phyloP scores from a whole-genome alignment of 1,284 basidiomycete genomes.

The Ganoderma resinaceum region DNA sequence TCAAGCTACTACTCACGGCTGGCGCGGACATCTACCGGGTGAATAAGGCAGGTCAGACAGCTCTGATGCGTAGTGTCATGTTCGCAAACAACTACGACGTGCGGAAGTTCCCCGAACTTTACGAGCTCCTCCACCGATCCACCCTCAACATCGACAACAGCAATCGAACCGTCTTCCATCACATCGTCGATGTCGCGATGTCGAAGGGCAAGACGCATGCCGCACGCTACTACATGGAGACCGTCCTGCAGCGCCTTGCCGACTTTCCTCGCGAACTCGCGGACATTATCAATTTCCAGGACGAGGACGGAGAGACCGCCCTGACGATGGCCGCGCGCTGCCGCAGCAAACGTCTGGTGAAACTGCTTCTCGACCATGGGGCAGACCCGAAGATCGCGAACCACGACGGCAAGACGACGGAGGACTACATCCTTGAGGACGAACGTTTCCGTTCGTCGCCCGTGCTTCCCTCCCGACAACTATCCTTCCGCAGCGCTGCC shows the following conservation, averaged over 20 bases:
- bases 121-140: conserved; percentile 95
- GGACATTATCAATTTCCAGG: conserved; percentile 99
- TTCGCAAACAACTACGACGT: conserved; percentile 99
- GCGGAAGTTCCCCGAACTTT: conserved; percentile 98
- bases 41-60: conserved; percentile 96
- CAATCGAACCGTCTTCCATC: conserved; percentile 98
- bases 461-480: conserved; percentile 68
- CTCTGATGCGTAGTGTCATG: conserved; percentile 99
- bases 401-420: conserved; percentile 95
- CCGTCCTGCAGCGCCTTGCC: conserved; percentile 87
- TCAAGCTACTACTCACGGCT: conserved; percentile 93
- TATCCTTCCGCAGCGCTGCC: conserved; percentile 65
- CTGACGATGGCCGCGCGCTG: conserved; percentile 97
- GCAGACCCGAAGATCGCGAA: conserved; percentile 97
- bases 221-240: conserved; percentile 99
- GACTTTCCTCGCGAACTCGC: conserved; percentile 97
- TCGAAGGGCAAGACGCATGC: conserved; percentile 98
- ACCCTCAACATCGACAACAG: conserved; percentile 99
- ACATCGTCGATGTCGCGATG: conserved; percentile 98
- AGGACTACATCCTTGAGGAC: conserved; percentile 99
- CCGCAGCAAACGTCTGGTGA: conserved; percentile 95
- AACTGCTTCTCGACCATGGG: conserved; percentile 95
- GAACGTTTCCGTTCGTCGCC: conserved; percentile 96
- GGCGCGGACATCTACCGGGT: conserved; percentile 98
- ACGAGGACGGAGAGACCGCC: conserved; percentile 98